phyloP scores from a whole-genome alignment of 805 yeast genomes.

The Yarrowia yakushimensis region DNA sequence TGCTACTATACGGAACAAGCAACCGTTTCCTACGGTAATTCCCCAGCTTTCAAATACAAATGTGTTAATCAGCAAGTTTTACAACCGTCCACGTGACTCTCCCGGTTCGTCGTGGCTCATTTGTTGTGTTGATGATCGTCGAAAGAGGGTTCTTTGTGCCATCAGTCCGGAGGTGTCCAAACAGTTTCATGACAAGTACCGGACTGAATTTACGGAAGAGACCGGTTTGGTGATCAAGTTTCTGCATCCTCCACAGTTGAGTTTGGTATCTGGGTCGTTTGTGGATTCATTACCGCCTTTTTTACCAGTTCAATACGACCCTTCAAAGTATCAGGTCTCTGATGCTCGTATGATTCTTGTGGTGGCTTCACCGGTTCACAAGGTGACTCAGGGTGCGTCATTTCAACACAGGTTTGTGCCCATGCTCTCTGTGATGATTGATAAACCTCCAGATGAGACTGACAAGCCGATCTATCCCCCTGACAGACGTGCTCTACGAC shows the following conservation, averaged over 20 bases:
- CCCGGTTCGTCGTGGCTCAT: background rate
- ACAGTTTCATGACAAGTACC: background rate
- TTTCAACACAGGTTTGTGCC: background rate
- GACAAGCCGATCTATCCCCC: background rate
- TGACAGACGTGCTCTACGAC: background rate
- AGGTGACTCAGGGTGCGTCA: background rate
- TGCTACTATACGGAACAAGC: background rate
- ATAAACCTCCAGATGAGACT: background rate
- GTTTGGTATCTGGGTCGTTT: background rate
- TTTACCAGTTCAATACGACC: background rate
- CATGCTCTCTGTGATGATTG: background rate
- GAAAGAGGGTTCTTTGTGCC: background rate
- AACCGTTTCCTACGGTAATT: background rate
- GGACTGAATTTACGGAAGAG: background rate
- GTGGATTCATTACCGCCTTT: background rate
- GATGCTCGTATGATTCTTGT: constrained; percentile 12
- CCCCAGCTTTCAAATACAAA: background rate
- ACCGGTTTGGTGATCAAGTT: background rate
- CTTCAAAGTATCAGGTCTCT: background rate
- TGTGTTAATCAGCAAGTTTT: background rate
- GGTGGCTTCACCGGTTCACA: background rate
- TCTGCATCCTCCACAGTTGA: background rate
- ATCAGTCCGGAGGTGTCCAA: background rate
- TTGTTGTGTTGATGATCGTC: background rate
- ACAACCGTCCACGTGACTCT: constrained; percentile 18